Conservation (phyloP, 441 rosid species). For the Corymbia citriodora region DNA sequence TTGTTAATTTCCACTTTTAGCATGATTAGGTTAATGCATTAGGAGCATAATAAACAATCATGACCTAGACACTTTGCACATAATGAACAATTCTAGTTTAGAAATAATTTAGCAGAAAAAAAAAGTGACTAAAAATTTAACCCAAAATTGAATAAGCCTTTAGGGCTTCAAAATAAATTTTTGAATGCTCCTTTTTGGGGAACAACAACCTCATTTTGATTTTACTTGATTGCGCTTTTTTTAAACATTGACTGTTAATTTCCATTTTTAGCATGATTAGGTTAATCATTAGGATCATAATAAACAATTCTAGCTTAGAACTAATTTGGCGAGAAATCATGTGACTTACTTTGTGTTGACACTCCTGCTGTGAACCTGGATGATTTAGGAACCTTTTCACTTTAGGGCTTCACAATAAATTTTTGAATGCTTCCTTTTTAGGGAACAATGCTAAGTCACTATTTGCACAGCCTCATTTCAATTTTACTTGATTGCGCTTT, state of each 20-base stretch:
- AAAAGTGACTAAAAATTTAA: no score
- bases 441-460: background rate
- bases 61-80: background rate
- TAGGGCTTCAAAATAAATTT: background rate
- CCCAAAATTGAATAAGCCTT: no score
- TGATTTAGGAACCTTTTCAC: no score
- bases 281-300: background rate
- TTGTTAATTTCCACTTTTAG: background rate
- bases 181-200: background rate
- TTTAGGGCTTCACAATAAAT: background rate
- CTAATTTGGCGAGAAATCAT: no score
- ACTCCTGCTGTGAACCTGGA: no score
- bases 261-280: background rate
- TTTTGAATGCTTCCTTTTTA: background rate
- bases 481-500: background rate
- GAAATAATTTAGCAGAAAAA: no score
- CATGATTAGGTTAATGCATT: background rate
- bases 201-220: background rate
- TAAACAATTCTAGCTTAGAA: no score
- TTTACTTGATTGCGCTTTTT: background rate
- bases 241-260: no score
- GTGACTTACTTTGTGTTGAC: no score
- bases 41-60: background rate
- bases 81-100: no score
- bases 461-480: background rate